A percentile compares a stretch with the other conserved stretches of the same genome.
Evolutionary conservation across 257 asterid species (phyloP).

Genomic region (Jasminum sambac): DNA sequence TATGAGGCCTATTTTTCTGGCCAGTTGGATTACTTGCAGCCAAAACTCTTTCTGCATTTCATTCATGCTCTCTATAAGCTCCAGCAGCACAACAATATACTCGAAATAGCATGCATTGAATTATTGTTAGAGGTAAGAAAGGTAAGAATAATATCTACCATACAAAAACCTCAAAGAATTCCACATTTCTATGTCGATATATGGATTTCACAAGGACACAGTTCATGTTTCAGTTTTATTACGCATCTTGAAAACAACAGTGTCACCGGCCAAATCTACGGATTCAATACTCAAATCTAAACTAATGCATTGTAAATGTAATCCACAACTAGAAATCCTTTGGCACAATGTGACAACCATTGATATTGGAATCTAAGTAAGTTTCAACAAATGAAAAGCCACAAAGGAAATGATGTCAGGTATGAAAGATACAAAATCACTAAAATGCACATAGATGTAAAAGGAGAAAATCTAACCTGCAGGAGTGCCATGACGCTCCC

Average conservation of each 20-base stretch:
- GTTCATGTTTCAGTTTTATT: no score
- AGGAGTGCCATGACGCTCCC: constrained; percentile 98
- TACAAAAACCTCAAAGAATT: not conserved
- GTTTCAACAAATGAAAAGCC: not conserved
- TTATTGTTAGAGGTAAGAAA: no score
- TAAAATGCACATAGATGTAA: not conserved
- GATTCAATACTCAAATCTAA: no score
- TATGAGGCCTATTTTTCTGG: constrained; percentile 85
- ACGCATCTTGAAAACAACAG: no score
- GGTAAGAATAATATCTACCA: no score
- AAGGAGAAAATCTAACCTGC: constrained; percentile 68
- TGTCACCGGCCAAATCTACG: not conserved
- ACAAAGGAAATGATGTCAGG: not conserved
- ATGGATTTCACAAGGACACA: no score
- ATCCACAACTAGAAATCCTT: not conserved
- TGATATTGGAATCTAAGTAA: not conserved
- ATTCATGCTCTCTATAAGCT: constrained; percentile 1
- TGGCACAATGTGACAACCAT: not conserved
- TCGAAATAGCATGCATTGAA: no score
- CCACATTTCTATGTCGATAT: not conserved
- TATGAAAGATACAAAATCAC: not conserved
- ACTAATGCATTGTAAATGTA: not conserved
- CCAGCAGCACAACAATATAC: no score
- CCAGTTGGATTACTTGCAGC: constrained; percentile 85
- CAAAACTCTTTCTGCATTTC: constrained; percentile 74